These are phyloP conservation scores for Ephemerocybe angulata DNA, from an alignment of 768 basidiomycete species.

Conservation along the genomic window DNA sequence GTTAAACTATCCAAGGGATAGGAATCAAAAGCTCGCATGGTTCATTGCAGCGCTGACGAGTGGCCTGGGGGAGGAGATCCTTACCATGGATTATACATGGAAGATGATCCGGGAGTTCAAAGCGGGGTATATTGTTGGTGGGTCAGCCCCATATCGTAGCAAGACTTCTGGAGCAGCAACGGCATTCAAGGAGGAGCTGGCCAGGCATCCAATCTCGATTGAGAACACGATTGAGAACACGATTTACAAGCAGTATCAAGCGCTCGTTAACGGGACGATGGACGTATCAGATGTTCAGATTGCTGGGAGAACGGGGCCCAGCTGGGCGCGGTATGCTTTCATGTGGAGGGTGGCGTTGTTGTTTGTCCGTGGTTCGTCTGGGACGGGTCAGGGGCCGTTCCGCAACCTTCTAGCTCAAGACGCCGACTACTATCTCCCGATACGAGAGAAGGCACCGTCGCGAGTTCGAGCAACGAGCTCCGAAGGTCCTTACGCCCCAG, in stretches of 20 bases:
- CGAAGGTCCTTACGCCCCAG: neutral
- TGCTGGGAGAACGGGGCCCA: neutral
- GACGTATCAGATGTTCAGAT: neutral
- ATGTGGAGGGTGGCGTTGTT: neutral
- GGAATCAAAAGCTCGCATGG: neutral
- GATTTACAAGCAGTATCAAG: neutral
- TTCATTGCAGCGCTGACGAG: neutral
- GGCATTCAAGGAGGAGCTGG: neutral
- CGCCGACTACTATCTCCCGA: conserved; percentile 1
- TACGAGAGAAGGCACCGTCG: conserved; percentile 3
- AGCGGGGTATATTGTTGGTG: neutral
- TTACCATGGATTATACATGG: neutral
- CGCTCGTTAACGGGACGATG: neutral
- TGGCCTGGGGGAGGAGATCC: neutral
- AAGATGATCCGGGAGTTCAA: neutral
- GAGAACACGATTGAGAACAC: neutral
- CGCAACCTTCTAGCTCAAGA: neutral
- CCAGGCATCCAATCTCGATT: neutral
- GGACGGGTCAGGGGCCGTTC: neutral
- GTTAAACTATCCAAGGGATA: neutral
- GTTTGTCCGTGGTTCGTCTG: neutral
- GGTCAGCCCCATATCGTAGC: neutral
- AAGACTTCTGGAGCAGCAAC: neutral
- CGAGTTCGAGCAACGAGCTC: neutral
- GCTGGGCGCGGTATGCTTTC: neutral